Base-by-base conservation (phyloP, 352 stramenopile species). In the Phytopythium ostracodes region DNA sequence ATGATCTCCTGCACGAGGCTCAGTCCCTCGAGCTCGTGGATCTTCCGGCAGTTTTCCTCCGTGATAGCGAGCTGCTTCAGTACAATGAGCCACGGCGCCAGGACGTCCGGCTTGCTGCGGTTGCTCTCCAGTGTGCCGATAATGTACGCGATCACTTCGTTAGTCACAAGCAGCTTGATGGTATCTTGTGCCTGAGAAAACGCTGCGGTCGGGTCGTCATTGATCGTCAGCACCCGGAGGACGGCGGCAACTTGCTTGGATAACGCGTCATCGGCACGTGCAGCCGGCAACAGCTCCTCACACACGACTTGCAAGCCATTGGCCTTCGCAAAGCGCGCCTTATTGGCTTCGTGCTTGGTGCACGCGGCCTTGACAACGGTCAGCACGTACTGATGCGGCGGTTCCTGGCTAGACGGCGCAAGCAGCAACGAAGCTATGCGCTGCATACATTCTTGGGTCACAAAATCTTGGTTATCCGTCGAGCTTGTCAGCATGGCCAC, bases 41-140 rank as follows among this genome's bases (percentile, higher is more conserved):
- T 87, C 60, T 89, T 78, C 33, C 82, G 72, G 55, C 82, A 92
- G 54, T 84, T 85, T 15, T 91, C 85, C 66, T 94, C 79, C 0
- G 85, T 91, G 33, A 89, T 81, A 7, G 81, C 82, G 35, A 94
- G 62, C 55, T 94, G 81, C 66, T 91, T 92, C 31, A 93, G 73
- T 22, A 93, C 78, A 17, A 73, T 62, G 20, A 93, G 74, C 84
- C 84, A 93, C 12, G 67, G 58, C 17, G 74, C 62, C 9, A 90
- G 57, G n/a, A 87, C 49, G 24, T 89, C 81, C 1, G 69, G 55
- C 22, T 81, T 76, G 18, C n/a, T n/a, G 22, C 40, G 52, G 49
- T 67, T 59, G 4, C 33, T 56, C 51, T 72, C 61, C 11, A 92
- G 50, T 2, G 74, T 61, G 3, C 74, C 62, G 36, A 85, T 63